Conservation (phyloP, 306 rosid genomes). For the Cucurbita argyrosperma region DNA sequence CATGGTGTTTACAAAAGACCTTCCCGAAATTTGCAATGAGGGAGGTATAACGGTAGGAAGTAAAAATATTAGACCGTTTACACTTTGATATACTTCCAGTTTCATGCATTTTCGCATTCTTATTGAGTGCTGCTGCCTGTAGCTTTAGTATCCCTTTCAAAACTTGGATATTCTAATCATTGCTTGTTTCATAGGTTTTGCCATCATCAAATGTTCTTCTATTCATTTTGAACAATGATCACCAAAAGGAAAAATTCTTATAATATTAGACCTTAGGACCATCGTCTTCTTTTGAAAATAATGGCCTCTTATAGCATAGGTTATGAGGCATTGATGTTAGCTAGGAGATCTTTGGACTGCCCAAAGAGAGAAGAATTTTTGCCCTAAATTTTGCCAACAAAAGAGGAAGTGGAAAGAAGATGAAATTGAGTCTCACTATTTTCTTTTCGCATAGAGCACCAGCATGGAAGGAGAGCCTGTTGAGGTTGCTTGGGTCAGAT, state of each 20-base stretch:
- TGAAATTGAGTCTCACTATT: neutral
- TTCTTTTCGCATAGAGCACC: neutral
- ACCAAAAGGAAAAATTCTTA: neutral
- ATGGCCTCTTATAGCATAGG: neutral
- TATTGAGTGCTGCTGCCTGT: neutral
- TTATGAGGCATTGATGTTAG: neutral
- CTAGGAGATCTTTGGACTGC: neutral
- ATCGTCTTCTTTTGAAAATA: neutral
- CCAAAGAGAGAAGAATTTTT: neutral
- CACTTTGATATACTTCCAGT: neutral
- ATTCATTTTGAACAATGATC: neutral
- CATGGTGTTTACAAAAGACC: too few relatives aligned
- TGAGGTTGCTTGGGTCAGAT: neutral
- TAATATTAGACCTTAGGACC: neutral
- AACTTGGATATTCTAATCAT: neutral
- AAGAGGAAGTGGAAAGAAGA: neutral
- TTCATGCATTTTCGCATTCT: neutral
- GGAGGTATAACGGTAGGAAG: too few relatives aligned
- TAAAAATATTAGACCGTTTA: neutral
- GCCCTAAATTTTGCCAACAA: neutral
- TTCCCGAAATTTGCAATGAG: too few relatives aligned
- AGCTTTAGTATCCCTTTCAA: neutral
- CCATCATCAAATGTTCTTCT: neutral
- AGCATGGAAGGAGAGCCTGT: neutral
- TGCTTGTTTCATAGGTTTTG: neutral